A percentile compares a stretch with the other conserved stretches of the same genome.
Conservation (phyloP, 2,329 filamentous ascomycete species). For the Pseudogymnoascus sp. region DNA sequence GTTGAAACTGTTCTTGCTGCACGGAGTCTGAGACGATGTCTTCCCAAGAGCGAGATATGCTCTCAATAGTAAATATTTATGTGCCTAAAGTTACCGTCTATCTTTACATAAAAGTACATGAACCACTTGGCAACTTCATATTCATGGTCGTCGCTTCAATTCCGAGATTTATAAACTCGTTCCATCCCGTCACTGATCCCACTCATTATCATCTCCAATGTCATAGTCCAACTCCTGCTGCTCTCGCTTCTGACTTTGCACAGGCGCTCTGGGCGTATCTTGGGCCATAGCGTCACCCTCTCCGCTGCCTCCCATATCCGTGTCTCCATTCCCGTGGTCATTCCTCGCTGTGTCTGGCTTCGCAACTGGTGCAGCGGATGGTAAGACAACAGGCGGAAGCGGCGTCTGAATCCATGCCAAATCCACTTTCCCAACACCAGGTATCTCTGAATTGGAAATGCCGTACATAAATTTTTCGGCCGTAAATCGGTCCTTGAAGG, state of each 20-base stretch:
- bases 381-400: conserved; percentile 22
- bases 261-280: conserved; percentile 8
- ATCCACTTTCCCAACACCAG: conserved; percentile 57
- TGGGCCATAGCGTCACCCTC: conserved; percentile 28
- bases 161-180: neutral
- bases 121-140: neutral
- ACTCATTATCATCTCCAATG: conserved; percentile 36
- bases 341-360: conserved; percentile 12
- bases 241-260: conserved; percentile 14
- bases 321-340: conserved; percentile 17
- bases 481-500: conserved; percentile 61
- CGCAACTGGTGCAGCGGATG: conserved; percentile 9
- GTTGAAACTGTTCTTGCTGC: neutral
- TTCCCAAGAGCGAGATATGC: neutral
- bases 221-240: conserved; percentile 33
- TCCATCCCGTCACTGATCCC: conserved; percentile 15
- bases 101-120: neutral
- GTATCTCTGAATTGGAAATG: conserved; percentile 50
- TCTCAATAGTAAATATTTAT: neutral
- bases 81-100: neutral
- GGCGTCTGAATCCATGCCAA: conserved; percentile 51
- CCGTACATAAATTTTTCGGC: conserved; percentile 63
- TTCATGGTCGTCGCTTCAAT: neutral
- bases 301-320: conserved; percentile 16
- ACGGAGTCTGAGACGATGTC: neutral